phyloP scores from a whole-genome alignment of 805 yeast genomes.

The Teunomyces funiuensis region DNA sequence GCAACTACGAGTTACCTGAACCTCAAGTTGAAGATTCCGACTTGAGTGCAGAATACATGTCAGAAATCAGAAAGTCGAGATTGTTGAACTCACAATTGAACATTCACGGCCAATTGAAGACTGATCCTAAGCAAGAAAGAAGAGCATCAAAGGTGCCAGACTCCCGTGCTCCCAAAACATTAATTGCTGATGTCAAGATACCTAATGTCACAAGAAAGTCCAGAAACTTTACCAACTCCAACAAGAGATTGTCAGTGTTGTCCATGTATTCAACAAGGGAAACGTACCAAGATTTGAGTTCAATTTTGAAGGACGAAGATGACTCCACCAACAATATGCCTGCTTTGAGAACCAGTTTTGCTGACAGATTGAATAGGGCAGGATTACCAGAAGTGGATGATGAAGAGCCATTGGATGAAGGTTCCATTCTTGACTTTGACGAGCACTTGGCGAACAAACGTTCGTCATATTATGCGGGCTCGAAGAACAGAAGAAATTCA shows the following conservation, averaged over 20 bases:
- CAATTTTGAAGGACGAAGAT: slow-evolving; percentile 27
- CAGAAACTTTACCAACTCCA: slow-evolving; percentile 56
- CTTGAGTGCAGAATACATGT: slow-evolving; percentile 44
- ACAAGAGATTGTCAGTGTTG: slow-evolving; percentile 69
- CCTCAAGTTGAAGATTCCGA: slow-evolving; percentile 34
- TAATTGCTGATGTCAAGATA: slow-evolving; percentile 61
- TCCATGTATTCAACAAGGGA: slow-evolving; percentile 69
- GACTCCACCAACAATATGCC: slow-evolving; percentile 15
- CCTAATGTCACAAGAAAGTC: slow-evolving; percentile 74
- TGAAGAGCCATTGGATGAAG: slow-evolving; percentile 35
- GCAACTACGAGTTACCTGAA: slow-evolving; percentile 34
- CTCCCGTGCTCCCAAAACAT: slow-evolving; percentile 42
- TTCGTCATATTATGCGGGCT: slow-evolving; percentile 35
- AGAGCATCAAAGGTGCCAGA: neutral
- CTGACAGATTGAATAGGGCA: slow-evolving; percentile 41
- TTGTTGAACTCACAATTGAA: slow-evolving; percentile 44
- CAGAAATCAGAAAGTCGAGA: slow-evolving; percentile 45
- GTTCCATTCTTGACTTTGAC: slow-evolving; percentile 40
- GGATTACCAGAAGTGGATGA: slow-evolving; percentile 28
- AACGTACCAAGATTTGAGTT: slow-evolving; percentile 59
- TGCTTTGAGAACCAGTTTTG: slow-evolving; percentile 40
- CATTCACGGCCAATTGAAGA: slow-evolving; percentile 13
- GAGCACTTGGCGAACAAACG: slow-evolving; percentile 41
- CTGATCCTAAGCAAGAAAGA: slow-evolving; percentile 7
- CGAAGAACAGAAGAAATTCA: slow-evolving; percentile 27